Evolutionary conservation across 208 protist genomes (phyloP).

Genomic region (Trypanosoma rangeli): DNA sequence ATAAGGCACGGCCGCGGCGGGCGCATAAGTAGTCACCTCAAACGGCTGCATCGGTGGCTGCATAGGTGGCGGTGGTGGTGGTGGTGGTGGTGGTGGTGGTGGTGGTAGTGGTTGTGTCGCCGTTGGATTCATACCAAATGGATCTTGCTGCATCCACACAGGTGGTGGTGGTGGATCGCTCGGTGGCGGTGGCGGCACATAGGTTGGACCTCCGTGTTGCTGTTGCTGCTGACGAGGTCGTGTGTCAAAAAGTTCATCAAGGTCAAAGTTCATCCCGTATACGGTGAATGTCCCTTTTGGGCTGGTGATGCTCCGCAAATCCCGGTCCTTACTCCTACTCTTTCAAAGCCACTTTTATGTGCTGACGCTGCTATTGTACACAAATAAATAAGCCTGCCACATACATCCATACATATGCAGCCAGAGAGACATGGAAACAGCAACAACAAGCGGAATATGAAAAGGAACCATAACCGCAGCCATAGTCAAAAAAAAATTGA

Average conservation of each 20-base stretch:
- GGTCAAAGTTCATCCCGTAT: constrained; percentile 32
- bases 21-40: neutral
- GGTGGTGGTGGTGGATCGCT: constrained; percentile 23
- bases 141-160: constrained; percentile 25
- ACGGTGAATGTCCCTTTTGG: neutral
- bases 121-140: constrained; percentile 4
- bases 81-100: constrained; percentile 1
- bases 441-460: constrained; percentile 7
- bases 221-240: constrained; percentile 20
- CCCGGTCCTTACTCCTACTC: neutral
- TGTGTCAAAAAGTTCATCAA: constrained; percentile 79
- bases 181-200: constrained; percentile 25
- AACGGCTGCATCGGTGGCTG: neutral
- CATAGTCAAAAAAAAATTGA: neutral
- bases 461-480: neutral
- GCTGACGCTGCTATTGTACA: neutral
- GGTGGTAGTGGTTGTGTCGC: constrained; percentile 27
- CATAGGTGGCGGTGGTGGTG: neutral
- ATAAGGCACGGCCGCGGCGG: neutral
- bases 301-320: neutral
- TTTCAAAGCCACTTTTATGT: neutral
- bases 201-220: neutral
- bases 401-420: constrained; percentile 15
- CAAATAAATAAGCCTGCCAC: too few species aligned
- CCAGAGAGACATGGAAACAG: constrained; percentile 9